Evolutionary conservation across 1,284 basidiomycete genomes (phyloP), one percentile per base, ranked within the genome.

Genomic region (Tausonia pullulans): DNA sequence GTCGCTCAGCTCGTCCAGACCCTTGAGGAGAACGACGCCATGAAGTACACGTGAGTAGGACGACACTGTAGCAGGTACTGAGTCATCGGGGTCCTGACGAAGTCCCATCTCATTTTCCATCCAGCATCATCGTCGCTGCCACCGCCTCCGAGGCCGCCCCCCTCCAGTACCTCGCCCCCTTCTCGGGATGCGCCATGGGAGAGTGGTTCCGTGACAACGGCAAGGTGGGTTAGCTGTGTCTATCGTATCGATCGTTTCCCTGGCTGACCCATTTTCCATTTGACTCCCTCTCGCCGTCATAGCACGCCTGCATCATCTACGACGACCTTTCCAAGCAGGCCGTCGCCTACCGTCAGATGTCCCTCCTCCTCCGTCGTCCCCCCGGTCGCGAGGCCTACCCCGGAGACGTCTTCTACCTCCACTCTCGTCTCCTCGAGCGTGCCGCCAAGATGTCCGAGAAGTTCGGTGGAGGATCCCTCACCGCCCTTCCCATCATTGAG

Each of bases 161-260:
- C 71, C 84, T 98, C 67, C 95, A 98, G 79, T 98, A 97, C 82
- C 88, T 98, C 72, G 95, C 95, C 74, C 95, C 95, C 74, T 98
- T 98, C 92, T 95, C 95, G 73, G 95, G 95, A 71, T 95, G 91
- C 80, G 94, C 95, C 75, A 98, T 98, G 90, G 95, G 95, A 79
- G 95, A 98, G 83, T 98, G 95, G 95, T 98, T 98, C 95, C 92
- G 95, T 83, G 95, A 98, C 82, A 98, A 98, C 79, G 93, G 92
- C 82, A 95, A 90, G 80, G 87, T 88, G 72, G 85, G 87, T 87
- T 72, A 63, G 83, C 27, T 27, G 27, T 27, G 27, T 27, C 27
- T 27, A 27, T 2, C 74, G 52, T n/a, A 10, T 62, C 46, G 40
- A 14, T 46, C 6, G 41, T 14, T 51, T 16, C n/a, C 44, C 50